Evolutionary conservation across 768 basidiomycete species (phyloP).

Genomic region (Boletellus emodensis): DNA sequence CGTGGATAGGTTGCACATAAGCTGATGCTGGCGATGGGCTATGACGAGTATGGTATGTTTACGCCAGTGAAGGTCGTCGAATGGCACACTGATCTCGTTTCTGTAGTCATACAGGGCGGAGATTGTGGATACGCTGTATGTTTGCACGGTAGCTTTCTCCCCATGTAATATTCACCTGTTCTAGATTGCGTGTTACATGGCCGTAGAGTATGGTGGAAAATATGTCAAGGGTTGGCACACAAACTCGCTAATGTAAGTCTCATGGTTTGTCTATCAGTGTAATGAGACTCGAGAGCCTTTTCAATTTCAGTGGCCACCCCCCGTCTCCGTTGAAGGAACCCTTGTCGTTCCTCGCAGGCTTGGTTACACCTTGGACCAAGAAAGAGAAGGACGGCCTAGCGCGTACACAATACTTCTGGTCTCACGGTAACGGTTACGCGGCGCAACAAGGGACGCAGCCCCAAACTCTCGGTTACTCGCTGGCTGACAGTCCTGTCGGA

Average conservation of each 20-base stretch:
- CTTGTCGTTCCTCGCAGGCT: constrained; percentile 23
- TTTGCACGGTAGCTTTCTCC: background rate
- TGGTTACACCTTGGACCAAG: constrained; percentile 27
- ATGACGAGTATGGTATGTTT: constrained; percentile 43
- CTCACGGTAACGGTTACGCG: constrained; percentile 30
- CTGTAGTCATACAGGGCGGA: constrained; percentile 45
- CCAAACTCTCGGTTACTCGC: constrained; percentile 50
- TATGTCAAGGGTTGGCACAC: constrained; percentile 52
- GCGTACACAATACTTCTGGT: constrained; percentile 16
- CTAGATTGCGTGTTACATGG: constrained; percentile 36
- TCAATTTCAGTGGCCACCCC: constrained; percentile 14
- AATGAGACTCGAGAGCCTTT: background rate
- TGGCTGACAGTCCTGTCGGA: constrained; percentile 57
- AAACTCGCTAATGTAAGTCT: constrained; percentile 41
- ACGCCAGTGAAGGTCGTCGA: background rate
- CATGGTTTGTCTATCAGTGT: background rate
- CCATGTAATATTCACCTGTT: background rate
- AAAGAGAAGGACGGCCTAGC: constrained; percentile 25
- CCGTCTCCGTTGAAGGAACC: constrained; percentile 26
- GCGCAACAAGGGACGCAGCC: constrained; percentile 39
- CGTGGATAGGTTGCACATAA: constrained; percentile 41
- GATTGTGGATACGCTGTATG: constrained; percentile 43
- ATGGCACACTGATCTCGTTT: background rate
- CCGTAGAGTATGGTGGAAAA: constrained; percentile 35
- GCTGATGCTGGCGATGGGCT: constrained; percentile 47